A percentile compares a stretch with the other conserved stretches of the same genome.
phyloP scores from a whole-genome alignment of 1,139 yeast species.

The Casaregolazyma suthepensis region DNA sequence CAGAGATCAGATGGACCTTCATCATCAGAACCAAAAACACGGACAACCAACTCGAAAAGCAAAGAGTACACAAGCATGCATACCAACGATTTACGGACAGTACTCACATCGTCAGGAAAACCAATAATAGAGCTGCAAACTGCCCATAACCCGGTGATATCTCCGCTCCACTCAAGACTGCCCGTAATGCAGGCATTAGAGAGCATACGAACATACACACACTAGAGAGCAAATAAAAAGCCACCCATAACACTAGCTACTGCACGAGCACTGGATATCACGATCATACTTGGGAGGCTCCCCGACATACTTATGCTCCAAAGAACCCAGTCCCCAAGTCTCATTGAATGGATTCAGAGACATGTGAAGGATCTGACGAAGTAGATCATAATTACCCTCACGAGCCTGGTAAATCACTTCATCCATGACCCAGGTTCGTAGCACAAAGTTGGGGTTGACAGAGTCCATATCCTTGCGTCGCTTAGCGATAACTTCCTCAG shows the following conservation, averaged over 20 bases:
- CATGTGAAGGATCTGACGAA: conserved; percentile 33
- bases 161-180: no score
- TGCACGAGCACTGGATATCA: conserved; percentile 29
- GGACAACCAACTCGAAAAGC: no score
- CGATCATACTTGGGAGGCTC: conserved; percentile 26
- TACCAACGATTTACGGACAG: no score
- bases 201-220: no score
- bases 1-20: no score
- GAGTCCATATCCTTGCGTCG: conserved; percentile 34
- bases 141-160: no score
- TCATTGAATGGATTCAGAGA: conserved; percentile 34
- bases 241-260: conserved; percentile 15
- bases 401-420: conserved; percentile 53
- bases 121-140: no score
- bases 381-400: conserved; percentile 24
- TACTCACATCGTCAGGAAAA: no score
- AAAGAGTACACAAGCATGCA: no score
- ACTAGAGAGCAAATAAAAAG: no score
- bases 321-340: conserved; percentile 28
- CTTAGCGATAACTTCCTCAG: conserved; percentile 35
- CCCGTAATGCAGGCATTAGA: no score
- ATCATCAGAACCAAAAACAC: no score
- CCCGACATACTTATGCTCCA: conserved; percentile 25
- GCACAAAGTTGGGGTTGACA: conserved; percentile 73
- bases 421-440: conserved; percentile 81